Conservation (phyloP, 495 filamentous ascomycete genomes). For the Penicillium steckii region DNA sequence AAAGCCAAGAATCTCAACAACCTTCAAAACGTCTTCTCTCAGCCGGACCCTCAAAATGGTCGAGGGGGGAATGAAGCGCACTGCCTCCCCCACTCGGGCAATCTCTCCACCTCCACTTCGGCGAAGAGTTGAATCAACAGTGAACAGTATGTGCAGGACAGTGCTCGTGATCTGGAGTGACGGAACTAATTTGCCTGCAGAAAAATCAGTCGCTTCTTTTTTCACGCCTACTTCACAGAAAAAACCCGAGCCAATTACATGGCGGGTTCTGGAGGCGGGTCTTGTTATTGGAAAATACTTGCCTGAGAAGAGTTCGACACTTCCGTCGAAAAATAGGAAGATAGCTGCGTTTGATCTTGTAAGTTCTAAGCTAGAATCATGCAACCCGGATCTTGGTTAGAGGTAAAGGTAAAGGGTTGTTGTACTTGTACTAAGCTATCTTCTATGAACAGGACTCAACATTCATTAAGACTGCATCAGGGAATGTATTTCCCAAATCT, state of each 20-base stretch:
- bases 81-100: constrained; percentile 32
- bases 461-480: constrained; percentile 74
- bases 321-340: constrained; percentile 46
- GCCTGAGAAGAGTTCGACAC: constrained; percentile 25
- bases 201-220: constrained; percentile 77
- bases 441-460: constrained; percentile 72
- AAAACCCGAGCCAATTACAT: constrained; percentile 72
- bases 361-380: too few relatives aligned
- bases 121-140: constrained; percentile 65
- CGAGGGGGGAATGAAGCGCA: constrained; percentile 33
- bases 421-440: constrained; percentile 1
- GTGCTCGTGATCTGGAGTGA: too few relatives aligned
- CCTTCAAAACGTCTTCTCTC: constrained; percentile 12
- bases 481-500: constrained; percentile 70
- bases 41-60: constrained; percentile 30
- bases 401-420: too few relatives aligned
- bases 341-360: constrained; percentile 93
- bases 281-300: constrained; percentile 75
- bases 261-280: constrained; percentile 66
- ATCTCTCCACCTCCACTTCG: constrained; percentile 49
- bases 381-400: too few relatives aligned
- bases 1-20: background rate
- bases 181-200: too few relatives aligned
- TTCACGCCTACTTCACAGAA: constrained; percentile 89
- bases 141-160: constrained; percentile 75